Base-by-base conservation (phyloP, 1,139 yeast species). In the Hyphopichia burtonii region DNA sequence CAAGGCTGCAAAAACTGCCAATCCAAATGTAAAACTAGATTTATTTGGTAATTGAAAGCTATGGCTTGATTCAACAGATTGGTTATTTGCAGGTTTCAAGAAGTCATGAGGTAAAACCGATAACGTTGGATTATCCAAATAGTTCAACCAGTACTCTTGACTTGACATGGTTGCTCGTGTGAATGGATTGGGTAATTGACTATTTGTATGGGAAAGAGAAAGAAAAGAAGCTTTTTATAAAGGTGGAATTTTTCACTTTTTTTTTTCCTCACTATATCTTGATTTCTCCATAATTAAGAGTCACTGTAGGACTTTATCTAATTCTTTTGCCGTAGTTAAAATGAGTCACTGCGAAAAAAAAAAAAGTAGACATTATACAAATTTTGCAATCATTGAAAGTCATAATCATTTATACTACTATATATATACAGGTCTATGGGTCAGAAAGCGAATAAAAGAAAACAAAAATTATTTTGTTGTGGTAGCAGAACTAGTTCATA, bases 61-160 rank as follows among this genome's bases (percentile, higher is more conserved):
- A 50, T 74, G 63, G 25, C 71, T 68, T 34, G 91, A 82, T 63
- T 86, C 89, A 18, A 83, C 82, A 11, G 83, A 75, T 49, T 81
- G 81, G 49, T 82, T 82, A 45, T 80, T 80, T n/a, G 82, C 69
- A 2, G 96, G 96, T 57, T 86, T 82, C 50, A 86, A 81, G 62
- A 78, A 91, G 62, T 91, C 98, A 52, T 86, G 86, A 12, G 98
- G 97, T 44, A 91, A 74, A 22, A 85, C 88, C 42, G 96, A 87
- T 44, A 90, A 72, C 3, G 97, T 89, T 39, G 96, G 91, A 55
- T 79, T 85, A 51, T 85, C 86, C 62, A 91, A 77, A 49, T 79
- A 73, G 41, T 74, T 65, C 37, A 79, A 69, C 96, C 96, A 90
- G 56, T 71, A 77, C 36, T 78, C 67, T 31, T 42, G 42, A 38